Evolutionary conservation across 192 early-diverging fungal genomes (phyloP).

Genomic region (Coemansia sp.): DNA sequence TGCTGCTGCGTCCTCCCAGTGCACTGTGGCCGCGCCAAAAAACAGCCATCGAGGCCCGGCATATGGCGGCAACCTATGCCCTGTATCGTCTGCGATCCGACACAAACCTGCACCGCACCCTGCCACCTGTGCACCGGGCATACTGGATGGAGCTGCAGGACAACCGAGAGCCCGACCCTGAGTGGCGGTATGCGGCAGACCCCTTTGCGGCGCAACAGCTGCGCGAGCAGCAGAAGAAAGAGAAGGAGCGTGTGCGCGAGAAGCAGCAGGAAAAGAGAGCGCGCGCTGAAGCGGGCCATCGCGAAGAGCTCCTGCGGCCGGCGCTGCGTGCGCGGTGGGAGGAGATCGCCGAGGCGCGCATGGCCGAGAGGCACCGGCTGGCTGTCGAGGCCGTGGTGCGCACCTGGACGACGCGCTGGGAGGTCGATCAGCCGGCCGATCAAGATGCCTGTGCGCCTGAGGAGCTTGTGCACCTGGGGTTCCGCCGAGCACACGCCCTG

Average conservation of each 20-base stretch:
- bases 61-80: conserved; percentile 73
- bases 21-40: neutral
- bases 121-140: conserved; percentile 70
- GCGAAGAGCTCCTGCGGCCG: conserved; percentile 23
- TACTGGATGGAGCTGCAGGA: conserved; percentile 70
- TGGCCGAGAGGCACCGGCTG: conserved; percentile 59
- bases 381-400: conserved; percentile 67
- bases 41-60: conserved; percentile 57
- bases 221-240: conserved; percentile 30
- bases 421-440: neutral
- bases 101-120: conserved; percentile 61
- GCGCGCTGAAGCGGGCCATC: conserved; percentile 37
- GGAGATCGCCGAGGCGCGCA: conserved; percentile 58
- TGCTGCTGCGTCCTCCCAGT: conserved; percentile 13
- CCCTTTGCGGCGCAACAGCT: conserved; percentile 68
- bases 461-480: conserved; percentile 56
- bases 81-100: conserved; percentile 72
- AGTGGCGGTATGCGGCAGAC: conserved; percentile 68
- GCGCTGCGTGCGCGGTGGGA: conserved; percentile 28
- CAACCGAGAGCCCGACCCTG: conserved; percentile 40
- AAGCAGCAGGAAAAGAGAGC: conserved; percentile 34
- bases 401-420: conserved; percentile 37
- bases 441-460: neutral
- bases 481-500: conserved; percentile 63
- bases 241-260: neutral